Evolutionary conservation across 805 yeast species (phyloP).

Genomic region (Lipomyces japonicus): DNA sequence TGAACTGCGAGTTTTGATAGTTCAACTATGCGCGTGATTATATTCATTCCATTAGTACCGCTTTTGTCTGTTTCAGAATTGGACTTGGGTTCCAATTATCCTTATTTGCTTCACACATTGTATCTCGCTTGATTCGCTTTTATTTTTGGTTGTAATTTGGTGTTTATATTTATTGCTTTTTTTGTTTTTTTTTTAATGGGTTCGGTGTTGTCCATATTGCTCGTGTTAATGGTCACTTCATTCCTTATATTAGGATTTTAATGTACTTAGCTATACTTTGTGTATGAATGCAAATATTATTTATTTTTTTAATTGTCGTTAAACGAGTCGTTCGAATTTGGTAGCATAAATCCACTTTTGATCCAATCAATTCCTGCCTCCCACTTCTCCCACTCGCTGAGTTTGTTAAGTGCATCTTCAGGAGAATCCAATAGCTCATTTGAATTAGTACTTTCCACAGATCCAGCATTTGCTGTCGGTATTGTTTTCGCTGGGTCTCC

Average conservation of each 20-base stretch:
- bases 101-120: not conserved
- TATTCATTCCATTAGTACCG: not conserved
- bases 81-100: not conserved
- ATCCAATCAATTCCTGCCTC: conserved; percentile 27
- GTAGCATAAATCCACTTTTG: conserved; percentile 25
- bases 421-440: conserved; percentile 3
- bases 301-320: too few species aligned
- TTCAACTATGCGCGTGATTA: not conserved
- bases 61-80: not conserved
- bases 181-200: not conserved
- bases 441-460: not conserved
- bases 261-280: not conserved
- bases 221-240: not conserved
- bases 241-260: not conserved
- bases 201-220: not conserved
- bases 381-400: conserved; percentile 27
- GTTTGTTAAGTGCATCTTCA: too few species aligned
- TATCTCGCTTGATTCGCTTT: too few species aligned
- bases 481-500: not conserved
- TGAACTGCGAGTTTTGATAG: too few species aligned
- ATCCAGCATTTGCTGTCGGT: too few species aligned
- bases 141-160: not conserved
- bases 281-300: too few species aligned
- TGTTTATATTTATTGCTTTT: not conserved
- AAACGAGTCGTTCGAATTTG: too few species aligned